Evolutionary conservation across 179 eudicot species (phyloP).

Genomic region (Silene coronaria): DNA sequence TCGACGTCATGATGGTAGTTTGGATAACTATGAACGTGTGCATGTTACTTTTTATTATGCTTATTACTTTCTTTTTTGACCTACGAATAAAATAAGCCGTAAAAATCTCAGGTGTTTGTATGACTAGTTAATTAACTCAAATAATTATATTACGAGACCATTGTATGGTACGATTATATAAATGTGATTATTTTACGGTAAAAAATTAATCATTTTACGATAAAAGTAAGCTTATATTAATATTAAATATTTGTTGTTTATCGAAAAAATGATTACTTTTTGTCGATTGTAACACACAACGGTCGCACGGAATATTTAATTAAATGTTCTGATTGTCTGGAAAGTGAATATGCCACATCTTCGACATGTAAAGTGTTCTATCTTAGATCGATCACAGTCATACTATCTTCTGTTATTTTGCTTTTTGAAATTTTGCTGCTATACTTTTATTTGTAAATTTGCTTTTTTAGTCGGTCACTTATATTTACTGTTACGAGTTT

Average conservation of each 20-base stretch:
- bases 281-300: no score
- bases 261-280: no score
- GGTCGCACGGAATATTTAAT: no score
- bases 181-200: no score
- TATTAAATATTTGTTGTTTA: no score
- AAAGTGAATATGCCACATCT: slow-evolving; percentile 13
- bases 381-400: slow-evolving; percentile 12
- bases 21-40: slow-evolving; percentile 19
- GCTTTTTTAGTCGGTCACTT: neutral
- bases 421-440: neutral
- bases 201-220: no score
- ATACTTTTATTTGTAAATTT: neutral
- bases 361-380: slow-evolving; percentile 11
- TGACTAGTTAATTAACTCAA: neutral
- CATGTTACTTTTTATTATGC: slow-evolving; percentile 1
- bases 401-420: neutral
- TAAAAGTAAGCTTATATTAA: no score
- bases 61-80: neutral
- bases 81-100: neutral
- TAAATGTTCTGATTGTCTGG: slow-evolving; percentile 11
- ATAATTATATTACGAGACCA: no score
- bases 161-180: no score
- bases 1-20: neutral
- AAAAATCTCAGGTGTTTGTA: slow-evolving; percentile 2
- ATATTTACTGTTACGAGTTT: neutral